These are phyloP conservation scores for Escallonia herrerae DNA, from an alignment of 129 eudicot genomes.

Conservation along the genomic window DNA sequence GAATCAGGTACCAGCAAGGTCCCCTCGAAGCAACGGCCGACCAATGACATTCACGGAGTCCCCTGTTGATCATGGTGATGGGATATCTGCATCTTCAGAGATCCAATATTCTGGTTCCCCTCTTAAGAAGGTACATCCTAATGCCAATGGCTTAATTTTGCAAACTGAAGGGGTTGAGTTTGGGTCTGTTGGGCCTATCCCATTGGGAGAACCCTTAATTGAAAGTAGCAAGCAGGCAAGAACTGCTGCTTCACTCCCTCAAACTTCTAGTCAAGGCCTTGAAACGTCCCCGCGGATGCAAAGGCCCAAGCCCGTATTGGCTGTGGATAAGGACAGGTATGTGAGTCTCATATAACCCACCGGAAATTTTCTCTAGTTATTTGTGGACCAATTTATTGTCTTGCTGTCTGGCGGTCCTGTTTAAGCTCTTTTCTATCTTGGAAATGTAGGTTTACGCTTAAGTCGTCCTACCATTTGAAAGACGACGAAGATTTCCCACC, in stretches of 20 bases:
- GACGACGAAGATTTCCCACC: conserved; percentile 84
- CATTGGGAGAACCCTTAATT: conserved; percentile 1
- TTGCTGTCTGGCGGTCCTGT: neutral
- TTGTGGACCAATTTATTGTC: neutral
- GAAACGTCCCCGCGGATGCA: conserved; percentile 3
- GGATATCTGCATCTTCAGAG: conserved; percentile 10
- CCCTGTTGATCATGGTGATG: conserved; percentile 13
- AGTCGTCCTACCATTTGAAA: conserved; percentile 51
- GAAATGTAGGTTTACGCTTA: conserved; percentile 36
- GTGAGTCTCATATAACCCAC: conserved; percentile 2
- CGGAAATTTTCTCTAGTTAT: neutral
- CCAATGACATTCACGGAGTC: conserved; percentile 7
- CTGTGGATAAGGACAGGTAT: conserved; percentile 31
- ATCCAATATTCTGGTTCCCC: conserved; percentile 17
- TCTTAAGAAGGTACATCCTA: conserved; percentile 13
- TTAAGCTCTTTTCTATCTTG: conserved; percentile 17
- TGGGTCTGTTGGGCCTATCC: conserved; percentile 1
- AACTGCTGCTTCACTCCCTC: conserved; percentile 7
- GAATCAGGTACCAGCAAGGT: conserved; percentile 20
- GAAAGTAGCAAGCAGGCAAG: conserved; percentile 24
- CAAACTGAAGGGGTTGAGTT: conserved; percentile 19
- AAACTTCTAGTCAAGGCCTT: conserved; percentile 10
- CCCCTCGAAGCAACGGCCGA: conserved; percentile 18
- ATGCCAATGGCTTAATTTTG: conserved; percentile 16
- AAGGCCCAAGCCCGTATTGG: conserved; percentile 10